Evolutionary conservation across 163 green algal species (phyloP), one percentile per base, ranked within the genome.

Genomic region (Trebouxia gelatinosa): DNA sequence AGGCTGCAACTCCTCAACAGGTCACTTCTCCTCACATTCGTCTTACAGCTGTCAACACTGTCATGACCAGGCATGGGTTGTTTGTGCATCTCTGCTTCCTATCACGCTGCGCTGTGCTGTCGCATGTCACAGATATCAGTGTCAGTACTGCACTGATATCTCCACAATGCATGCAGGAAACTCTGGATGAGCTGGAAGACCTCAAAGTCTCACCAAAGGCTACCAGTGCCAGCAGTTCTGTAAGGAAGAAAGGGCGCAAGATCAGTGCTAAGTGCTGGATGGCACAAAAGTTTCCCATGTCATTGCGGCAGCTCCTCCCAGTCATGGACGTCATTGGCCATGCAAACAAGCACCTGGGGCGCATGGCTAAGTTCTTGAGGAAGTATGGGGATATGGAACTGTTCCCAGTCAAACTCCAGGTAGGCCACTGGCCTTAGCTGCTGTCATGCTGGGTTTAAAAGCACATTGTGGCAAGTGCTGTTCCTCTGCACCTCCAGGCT

Each of bases 371-470:
- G 26, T 82, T 82, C 39, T 19, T 86, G 82, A 70, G 62, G 28
- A 92, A 92, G 85, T 97, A 94, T 80, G 88, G 83, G 4, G 74
- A 92, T 61, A 81, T 90, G 74, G 74, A 86, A 7, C 87, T 92
- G 79, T 97, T 97, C 78, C 92, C 92, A 0, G 89, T 96, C 32
- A 91, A 90, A 79, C 75, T 94, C 28, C 84, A 90, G 80, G 82
- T 82, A 54, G 16, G 48, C 46, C 74, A 9, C 3, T 76, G 31
- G 26, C 6, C 21, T 17, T 16, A 2, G 7, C 38, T 57, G 35
- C 67, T 2, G 23, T 35, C 17, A 31, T 40, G 29, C 5, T 67
- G 43, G 13, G 43, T 13, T 13, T 54, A 54, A 54, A 9, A 54
- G 11, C 9, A 54, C 43, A 54, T 23, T 54, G 43, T 54, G 13